phyloP scores from a whole-genome alignment of 2,329 filamentous ascomycete genomes.

The Calonectria pteridis region DNA sequence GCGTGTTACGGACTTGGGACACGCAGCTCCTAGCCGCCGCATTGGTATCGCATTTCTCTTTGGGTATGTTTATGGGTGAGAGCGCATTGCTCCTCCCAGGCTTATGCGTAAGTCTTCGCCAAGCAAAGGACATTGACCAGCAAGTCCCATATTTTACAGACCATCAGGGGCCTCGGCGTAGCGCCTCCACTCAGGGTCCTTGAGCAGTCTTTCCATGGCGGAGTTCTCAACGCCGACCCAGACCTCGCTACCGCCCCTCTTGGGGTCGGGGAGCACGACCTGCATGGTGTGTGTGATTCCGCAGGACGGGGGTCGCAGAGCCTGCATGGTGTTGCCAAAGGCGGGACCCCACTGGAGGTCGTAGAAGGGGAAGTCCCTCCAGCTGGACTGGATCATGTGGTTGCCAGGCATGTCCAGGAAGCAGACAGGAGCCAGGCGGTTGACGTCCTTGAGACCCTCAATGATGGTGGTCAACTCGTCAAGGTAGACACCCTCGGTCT shows the following conservation, averaged over 20 bases:
- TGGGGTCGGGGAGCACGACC: conserved; percentile 25
- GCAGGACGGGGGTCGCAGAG: conserved; percentile 15
- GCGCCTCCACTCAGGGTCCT: conserved; percentile 12
- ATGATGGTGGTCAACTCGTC: conserved; percentile 23
- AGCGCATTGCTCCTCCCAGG: not conserved
- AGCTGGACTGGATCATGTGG: conserved; percentile 27
- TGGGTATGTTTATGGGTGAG: not conserved
- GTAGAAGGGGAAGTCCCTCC: conserved; percentile 30
- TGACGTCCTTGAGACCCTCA: conserved; percentile 20
- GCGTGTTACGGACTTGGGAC: not conserved
- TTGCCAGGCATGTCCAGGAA: conserved; percentile 29
- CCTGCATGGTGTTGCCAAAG: conserved; percentile 20
- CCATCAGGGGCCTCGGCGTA: conserved; percentile 22
- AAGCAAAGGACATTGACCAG: not conserved
- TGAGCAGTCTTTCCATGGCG: conserved; percentile 23
- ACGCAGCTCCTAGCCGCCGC: not conserved
- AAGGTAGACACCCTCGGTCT: conserved; percentile 17
- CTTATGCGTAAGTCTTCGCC: not conserved
- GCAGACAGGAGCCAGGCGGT: conserved; percentile 15
- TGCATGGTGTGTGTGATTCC: conserved; percentile 31
- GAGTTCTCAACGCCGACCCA: conserved; percentile 25
- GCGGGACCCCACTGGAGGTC: conserved; percentile 25
- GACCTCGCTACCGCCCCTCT: conserved; percentile 24
- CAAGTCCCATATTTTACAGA: not conserved
- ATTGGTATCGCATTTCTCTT: not conserved